phyloP scores from a whole-genome alignment of 306 rosid genomes.

The Casuarina equisetifolia region DNA sequence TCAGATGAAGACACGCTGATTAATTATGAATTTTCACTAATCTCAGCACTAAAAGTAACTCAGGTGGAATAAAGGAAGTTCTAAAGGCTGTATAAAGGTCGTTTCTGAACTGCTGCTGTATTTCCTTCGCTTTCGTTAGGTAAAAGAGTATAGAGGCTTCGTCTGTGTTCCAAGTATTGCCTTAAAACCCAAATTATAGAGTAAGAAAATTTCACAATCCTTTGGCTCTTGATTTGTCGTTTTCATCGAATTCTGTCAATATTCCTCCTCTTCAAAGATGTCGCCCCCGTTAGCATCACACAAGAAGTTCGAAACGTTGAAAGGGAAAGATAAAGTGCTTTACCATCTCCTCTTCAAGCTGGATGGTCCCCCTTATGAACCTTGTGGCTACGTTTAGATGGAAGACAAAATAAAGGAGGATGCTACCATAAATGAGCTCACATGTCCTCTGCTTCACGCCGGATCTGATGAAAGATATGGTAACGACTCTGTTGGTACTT shows the following conservation, averaged over 20 bases:
- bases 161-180: no score
- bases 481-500: not conserved
- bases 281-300: not conserved
- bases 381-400: not conserved
- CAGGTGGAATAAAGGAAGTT: no score
- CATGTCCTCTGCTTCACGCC: not conserved
- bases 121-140: no score
- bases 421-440: not conserved
- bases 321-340: not conserved
- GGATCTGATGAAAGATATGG: not conserved
- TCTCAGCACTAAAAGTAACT: no score
- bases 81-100: no score
- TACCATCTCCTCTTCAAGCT: conserved; percentile 8
- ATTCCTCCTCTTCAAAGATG: conserved; percentile 1
- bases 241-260: conserved; percentile 26
- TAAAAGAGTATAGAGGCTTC: no score
- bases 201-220: no score
- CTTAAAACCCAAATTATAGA: no score
- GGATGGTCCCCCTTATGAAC: not conserved
- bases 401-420: not conserved
- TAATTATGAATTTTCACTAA: no score
- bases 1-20: no score
- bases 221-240: conserved; percentile 9
- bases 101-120: no score
- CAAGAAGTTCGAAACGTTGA: not conserved